Conservation (phyloP, 169 alveolate genomes). For the Amoebophrya sp. region DNA sequence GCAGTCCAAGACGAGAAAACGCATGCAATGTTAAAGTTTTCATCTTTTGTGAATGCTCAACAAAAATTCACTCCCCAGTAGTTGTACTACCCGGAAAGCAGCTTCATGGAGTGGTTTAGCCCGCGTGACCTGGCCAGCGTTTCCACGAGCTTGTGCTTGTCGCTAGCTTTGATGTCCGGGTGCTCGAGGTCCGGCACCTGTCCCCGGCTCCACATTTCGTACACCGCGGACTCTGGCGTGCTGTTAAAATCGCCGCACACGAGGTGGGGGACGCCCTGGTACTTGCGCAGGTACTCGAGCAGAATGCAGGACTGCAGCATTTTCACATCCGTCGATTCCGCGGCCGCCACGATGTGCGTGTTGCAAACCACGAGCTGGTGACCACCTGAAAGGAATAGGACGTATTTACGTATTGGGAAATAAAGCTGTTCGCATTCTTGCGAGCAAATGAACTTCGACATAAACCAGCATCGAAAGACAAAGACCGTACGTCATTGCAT, state of each 20-base stretch:
- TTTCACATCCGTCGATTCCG: not conserved
- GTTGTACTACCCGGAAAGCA: not conserved
- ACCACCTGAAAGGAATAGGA: too few relatives aligned
- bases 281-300: not conserved
- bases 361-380: not conserved
- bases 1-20: too few relatives aligned
- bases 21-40: too few relatives aligned
- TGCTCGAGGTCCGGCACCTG: not conserved
- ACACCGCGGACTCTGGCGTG: not conserved
- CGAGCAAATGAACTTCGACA: too few relatives aligned
- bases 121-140: not conserved
- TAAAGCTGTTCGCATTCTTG: too few relatives aligned
- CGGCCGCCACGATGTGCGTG: not conserved
- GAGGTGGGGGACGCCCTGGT: not conserved
- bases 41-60: too few relatives aligned
- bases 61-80: too few relatives aligned
- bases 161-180: not conserved
- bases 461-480: too few relatives aligned
- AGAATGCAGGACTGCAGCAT: not conserved
- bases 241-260: not conserved
- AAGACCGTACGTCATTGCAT: too few relatives aligned
- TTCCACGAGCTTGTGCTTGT: not conserved
- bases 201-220: not conserved
- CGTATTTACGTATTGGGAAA: too few relatives aligned
- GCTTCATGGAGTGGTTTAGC: not conserved